These are phyloP conservation scores for Chaetomium sp. DNA, from an alignment of 2,329 filamentous ascomycete species.

Conservation along the genomic window DNA sequence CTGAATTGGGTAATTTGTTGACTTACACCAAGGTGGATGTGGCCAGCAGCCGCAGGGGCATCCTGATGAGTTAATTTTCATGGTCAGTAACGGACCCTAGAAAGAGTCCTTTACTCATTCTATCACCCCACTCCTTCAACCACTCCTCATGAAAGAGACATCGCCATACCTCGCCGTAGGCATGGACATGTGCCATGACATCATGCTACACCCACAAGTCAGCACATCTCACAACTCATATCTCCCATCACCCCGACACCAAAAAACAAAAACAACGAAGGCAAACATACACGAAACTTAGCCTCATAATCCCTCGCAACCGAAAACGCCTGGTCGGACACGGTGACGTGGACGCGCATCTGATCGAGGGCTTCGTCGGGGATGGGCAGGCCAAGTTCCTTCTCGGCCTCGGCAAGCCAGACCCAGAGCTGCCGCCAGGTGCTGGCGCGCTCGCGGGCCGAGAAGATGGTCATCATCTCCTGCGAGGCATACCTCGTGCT, in stretches of 20 bases:
- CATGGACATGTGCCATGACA: constrained; percentile 66
- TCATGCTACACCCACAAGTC: constrained; percentile 26
- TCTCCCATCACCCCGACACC: too few relatives aligned
- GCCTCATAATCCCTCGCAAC: constrained; percentile 72
- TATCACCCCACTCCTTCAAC: too few relatives aligned
- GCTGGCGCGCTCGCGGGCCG: constrained; percentile 63
- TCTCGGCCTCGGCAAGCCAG: constrained; percentile 73
- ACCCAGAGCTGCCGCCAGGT: constrained; percentile 86
- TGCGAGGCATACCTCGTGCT: constrained; percentile 65
- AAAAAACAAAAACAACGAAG: constrained; percentile 19
- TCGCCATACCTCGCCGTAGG: constrained; percentile 55
- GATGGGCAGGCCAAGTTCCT: constrained; percentile 71
- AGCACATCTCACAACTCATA: constrained; percentile 1
- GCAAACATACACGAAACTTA: constrained; percentile 38
- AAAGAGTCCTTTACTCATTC: neutral
- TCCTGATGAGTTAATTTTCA: constrained; percentile 6
- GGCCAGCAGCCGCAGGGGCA: constrained; percentile 72
- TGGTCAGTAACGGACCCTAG: too few relatives aligned
- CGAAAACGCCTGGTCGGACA: constrained; percentile 73
- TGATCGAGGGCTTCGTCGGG: constrained; percentile 67
- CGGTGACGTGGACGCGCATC: constrained; percentile 66
- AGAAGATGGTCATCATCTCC: constrained; percentile 77
- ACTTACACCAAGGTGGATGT: constrained; percentile 72
- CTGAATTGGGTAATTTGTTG: neutral
- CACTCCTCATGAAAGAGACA: neutral